phyloP scores from a whole-genome alignment of 306 rosid genomes.

The Lablab purpureus region DNA sequence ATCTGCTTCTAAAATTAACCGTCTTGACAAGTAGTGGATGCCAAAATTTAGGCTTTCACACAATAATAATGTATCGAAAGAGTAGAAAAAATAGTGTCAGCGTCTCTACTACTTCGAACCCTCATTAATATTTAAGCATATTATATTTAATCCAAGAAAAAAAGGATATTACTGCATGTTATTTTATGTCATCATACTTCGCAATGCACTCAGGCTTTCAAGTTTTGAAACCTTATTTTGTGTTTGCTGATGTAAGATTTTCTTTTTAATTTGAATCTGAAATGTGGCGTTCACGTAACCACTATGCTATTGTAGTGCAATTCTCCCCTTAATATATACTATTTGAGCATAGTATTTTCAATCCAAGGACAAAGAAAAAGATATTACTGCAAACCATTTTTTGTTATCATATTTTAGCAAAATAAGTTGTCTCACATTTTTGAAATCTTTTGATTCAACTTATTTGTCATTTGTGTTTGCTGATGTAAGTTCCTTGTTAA shows the following conservation, averaged over 20 bases:
- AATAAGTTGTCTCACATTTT: neutral
- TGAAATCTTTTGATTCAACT: constrained; percentile 12
- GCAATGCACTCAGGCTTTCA: constrained; percentile 6
- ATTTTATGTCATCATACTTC: neutral
- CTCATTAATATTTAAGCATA: neutral
- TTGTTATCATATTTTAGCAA: neutral
- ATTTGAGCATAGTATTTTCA: constrained; percentile 18
- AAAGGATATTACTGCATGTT: neutral
- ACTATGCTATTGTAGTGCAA: constrained; percentile 57
- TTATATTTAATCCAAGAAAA: neutral
- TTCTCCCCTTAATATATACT: neutral
- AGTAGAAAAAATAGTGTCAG: neutral
- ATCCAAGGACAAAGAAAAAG: constrained; percentile 12
- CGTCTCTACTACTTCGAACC: neutral
- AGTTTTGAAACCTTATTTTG: constrained; percentile 21
- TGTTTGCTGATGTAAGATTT: constrained; percentile 34
- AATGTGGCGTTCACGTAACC: constrained; percentile 62
- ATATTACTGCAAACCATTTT: constrained; percentile 29
- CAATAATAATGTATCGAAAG: neutral
- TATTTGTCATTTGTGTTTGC: constrained; percentile 41
- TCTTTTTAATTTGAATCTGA: constrained; percentile 38
- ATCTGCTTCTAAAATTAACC: neutral
- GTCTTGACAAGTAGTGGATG: neutral
- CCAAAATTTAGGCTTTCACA: neutral
- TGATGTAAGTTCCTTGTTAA: constrained; percentile 34